Conservation (phyloP, 2,329 filamentous ascomycete species). For the Aureobasidium sp. region DNA sequence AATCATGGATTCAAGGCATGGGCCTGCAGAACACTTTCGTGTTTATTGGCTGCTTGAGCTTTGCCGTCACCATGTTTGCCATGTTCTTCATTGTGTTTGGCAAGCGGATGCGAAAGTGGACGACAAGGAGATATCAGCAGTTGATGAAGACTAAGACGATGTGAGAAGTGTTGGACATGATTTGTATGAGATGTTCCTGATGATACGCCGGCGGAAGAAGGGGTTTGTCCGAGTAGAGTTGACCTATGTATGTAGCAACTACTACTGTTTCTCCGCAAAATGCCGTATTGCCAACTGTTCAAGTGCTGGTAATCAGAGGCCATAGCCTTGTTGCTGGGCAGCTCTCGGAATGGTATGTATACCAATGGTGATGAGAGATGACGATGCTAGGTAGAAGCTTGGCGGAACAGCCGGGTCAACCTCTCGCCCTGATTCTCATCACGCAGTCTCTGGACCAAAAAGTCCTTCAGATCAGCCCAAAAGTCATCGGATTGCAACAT, state of each 20-base stretch:
- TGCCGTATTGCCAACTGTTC: too few relatives aligned
- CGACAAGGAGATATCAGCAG: slow-evolving; percentile 6
- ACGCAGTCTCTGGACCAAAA: slow-evolving; percentile 70
- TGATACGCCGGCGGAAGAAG: too few relatives aligned
- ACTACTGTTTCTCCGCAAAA: too few relatives aligned
- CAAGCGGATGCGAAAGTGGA: slow-evolving; percentile 15
- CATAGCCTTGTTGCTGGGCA: too few relatives aligned
- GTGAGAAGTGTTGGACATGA: not conserved
- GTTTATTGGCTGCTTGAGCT: slow-evolving; percentile 14
- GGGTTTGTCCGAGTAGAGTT: too few relatives aligned
- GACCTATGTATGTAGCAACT: too few relatives aligned
- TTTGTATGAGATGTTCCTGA: not conserved
- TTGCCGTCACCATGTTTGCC: slow-evolving; percentile 15
- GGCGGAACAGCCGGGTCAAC: slow-evolving; percentile 60
- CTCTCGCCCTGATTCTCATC: slow-evolving; percentile 60
- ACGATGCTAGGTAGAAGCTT: slow-evolving; percentile 37
- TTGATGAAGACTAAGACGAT: slow-evolving; percentile 4
- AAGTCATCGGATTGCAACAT: slow-evolving; percentile 67
- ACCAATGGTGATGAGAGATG: too few relatives aligned
- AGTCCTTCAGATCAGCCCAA: slow-evolving; percentile 78
- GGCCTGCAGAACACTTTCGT: slow-evolving; percentile 19
- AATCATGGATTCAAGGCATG: slow-evolving; percentile 18
- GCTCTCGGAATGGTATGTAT: too few relatives aligned
- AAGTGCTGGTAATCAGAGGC: too few relatives aligned
- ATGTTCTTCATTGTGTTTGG: slow-evolving; percentile 18